Conservation (phyloP, 2,329 filamentous ascomycete genomes). For the Trichoderma pleuroti region DNA sequence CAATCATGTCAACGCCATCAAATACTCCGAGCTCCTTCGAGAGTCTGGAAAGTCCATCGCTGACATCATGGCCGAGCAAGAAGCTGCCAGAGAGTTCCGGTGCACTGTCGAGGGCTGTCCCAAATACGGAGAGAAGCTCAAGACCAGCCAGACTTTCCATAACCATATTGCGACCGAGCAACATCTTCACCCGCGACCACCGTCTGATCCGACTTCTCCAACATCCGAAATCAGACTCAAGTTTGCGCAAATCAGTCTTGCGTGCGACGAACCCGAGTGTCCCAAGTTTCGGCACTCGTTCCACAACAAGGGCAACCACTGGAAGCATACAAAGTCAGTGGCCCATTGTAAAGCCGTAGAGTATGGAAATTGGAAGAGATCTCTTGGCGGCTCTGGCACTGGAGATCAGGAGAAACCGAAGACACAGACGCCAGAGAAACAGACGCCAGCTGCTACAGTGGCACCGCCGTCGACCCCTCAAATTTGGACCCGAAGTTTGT, state of each 20-base stretch:
- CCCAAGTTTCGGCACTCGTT: neutral
- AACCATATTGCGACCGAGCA: neutral
- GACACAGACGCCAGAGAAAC: neutral
- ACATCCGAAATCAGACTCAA: neutral
- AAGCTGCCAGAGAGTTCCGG: constrained; percentile 20
- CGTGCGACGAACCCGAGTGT: neutral
- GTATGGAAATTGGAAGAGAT: neutral
- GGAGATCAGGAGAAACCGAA: neutral
- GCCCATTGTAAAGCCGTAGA: neutral
- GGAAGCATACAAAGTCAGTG: neutral
- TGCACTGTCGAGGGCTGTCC: constrained; percentile 23
- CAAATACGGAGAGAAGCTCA: constrained; percentile 15
- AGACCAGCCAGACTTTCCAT: neutral
- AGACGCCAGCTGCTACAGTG: neutral
- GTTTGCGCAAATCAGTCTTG: neutral
- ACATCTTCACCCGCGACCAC: neutral
- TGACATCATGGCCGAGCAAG: constrained; percentile 21
- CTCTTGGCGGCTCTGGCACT: neutral
- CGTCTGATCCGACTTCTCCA: neutral
- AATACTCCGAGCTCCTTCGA: constrained; percentile 10
- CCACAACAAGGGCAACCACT: neutral
- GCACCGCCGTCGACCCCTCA: neutral
- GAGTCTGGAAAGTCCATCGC: neutral
- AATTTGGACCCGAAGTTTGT: neutral
- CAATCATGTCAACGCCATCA: constrained; percentile 18